Evolutionary conservation across 805 yeast species (phyloP).

Genomic region (Hanseniaspora lindneri): DNA sequence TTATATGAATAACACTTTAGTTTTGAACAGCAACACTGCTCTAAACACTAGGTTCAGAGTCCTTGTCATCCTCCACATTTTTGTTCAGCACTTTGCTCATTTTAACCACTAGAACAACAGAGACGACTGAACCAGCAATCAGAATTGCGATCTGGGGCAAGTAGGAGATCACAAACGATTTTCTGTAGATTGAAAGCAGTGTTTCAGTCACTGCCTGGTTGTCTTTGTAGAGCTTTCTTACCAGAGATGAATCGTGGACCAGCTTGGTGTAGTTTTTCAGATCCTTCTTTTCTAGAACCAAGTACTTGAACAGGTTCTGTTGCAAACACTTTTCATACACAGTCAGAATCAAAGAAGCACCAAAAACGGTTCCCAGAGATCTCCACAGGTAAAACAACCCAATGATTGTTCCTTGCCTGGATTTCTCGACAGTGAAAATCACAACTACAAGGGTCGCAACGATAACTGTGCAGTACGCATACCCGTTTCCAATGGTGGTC

Average conservation of each 20-base stretch:
- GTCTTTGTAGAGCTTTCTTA: constrained; percentile 21
- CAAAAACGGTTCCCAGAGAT: constrained; percentile 38
- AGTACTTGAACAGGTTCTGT: constrained; percentile 27
- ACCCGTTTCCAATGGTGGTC: constrained; percentile 32
- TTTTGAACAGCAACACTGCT: too few species aligned
- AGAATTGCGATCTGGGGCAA: constrained; percentile 23
- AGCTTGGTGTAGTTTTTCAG: constrained; percentile 21
- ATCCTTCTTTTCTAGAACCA: constrained; percentile 21
- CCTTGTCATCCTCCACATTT: not conserved
- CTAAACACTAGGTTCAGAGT: not conserved
- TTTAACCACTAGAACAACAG: constrained; percentile 13
- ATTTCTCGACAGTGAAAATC: constrained; percentile 35
- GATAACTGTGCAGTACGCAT: constrained; percentile 43
- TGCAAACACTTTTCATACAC: constrained; percentile 29
- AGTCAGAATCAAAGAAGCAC: constrained; percentile 35
- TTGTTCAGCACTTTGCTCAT: not conserved
- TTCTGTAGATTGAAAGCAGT: constrained; percentile 21
- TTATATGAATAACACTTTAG: too few species aligned
- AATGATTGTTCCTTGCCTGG: constrained; percentile 38
- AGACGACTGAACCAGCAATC: constrained; percentile 19
- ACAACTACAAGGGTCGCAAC: constrained; percentile 49
- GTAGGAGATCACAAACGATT: constrained; percentile 25
- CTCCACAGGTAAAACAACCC: constrained; percentile 41
- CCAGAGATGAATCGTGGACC: constrained; percentile 25
- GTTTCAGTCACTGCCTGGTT: constrained; percentile 16